Evolutionary conservation across 257 asterid species (phyloP), one percentile per base, ranked within the genome.

Genomic region (Gynochthodes officinalis): DNA sequence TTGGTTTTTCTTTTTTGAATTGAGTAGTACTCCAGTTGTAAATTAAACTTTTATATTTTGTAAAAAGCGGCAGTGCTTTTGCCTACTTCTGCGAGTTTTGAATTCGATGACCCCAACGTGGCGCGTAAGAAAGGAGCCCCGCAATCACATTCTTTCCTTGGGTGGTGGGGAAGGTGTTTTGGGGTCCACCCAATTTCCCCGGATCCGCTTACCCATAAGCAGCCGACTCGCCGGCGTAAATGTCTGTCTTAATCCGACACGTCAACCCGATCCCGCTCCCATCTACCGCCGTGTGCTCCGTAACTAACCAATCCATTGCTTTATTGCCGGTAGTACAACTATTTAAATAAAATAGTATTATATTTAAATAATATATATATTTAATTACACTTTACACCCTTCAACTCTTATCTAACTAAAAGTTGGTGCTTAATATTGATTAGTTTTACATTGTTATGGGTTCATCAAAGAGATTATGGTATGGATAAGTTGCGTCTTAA

Each of bases 201-300:
- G n/a, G n/a, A 28, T 39, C 21, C 40, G 28, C 53, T 50, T 63
- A 59, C 77, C 77, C 75, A 58, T 59, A 59, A 53, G 74, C 67
- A 67, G 81, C 81, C 81, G 81, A 77, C 81, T 72, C 71, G 81
- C 78, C 81, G 78, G 74, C 81, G 60, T 25, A 73, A 59, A 60
- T 77, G 81, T 77, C 75, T 77, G 78, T 77, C 78, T 60, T 48
- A 58, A 40, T 67, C 71, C 81, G 78, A 77, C 81, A 77, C 78
- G 81, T 66, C 81, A 77, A 69, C 81, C 33, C 15, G 33, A 40
- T 19, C 71, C 30, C 67, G 28, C 75, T 37, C 69, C n/a, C 74
- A 30, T 23, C 66, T 18, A 21, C 70, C 69, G 70, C 73, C 69
- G 33, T 59, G 28, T 44, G 16, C 57, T 39, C 25, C 25, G n/a